phyloP scores from a whole-genome alignment of 202 grass and related monocot genomes.

The Digitaria exilis region DNA sequence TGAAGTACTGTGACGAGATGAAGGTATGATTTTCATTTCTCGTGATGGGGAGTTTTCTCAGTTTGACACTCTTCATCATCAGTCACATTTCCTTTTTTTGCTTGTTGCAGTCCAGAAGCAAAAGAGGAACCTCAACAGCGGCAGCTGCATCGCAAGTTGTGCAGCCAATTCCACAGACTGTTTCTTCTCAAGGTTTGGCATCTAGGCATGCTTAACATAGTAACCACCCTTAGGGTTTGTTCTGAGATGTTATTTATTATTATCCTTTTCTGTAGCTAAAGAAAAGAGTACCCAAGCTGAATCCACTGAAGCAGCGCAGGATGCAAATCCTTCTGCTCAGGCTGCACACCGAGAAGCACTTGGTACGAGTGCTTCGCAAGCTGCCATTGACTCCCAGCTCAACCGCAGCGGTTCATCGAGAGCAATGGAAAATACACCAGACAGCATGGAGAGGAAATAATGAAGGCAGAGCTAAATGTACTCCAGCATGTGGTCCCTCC shows the following conservation, averaged over 20 bases:
- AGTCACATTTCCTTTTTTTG: background rate
- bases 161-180: constrained; percentile 28
- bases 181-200: constrained; percentile 41
- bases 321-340: constrained; percentile 36
- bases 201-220: background rate
- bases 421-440: constrained; percentile 43
- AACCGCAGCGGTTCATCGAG: constrained; percentile 43
- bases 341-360: constrained; percentile 24
- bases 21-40: constrained; percentile 54
- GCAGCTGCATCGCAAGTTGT: constrained; percentile 39
- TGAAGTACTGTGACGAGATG: constrained; percentile 91
- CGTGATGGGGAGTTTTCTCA: background rate
- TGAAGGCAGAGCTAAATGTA: background rate
- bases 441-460: constrained; percentile 17
- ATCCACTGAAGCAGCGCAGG: constrained; percentile 45
- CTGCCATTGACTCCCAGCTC: constrained; percentile 44
- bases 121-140: constrained; percentile 47
- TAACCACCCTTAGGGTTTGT: background rate
- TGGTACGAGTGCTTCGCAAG: background rate
- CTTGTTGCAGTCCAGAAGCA: constrained; percentile 59
- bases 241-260: constrained; percentile 1
- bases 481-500: background rate
- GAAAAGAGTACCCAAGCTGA: constrained; percentile 51
- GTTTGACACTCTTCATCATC: background rate
- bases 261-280: constrained; percentile 23